Evolutionary conservation across 495 filamentous ascomycete genomes (phyloP), one percentile per base, ranked within the genome.

Genomic region (Collariella sp.): DNA sequence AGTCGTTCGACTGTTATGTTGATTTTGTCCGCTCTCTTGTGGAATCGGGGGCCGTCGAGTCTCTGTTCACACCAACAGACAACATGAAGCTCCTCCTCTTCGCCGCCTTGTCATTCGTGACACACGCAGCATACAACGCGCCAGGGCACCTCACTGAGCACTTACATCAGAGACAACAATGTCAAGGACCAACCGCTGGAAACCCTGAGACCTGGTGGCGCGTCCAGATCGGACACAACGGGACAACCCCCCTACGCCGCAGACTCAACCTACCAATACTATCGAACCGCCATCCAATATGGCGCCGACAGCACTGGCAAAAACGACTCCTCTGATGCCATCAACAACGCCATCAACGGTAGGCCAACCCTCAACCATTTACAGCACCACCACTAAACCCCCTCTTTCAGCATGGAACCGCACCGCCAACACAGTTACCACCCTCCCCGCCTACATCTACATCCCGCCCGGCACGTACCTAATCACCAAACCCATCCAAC

Each of bases 261-360:
- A 16, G 66, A 73, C 34, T 51, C 60, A 15, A 47, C 50, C 0
- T 84, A 80, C 48, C 69, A 77, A 2, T 76, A 83, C 0, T 83
- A 79, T 53, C 72, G 82, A 6, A 81, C 82, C 46, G 79, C 75
- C 0, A 73, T 76, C 45, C 65, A 75, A 34, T 84, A 79, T 60
- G 71, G 69, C 1, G 81, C 78, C 5, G 67, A 65, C 45, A 72
- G 69, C 29, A 69, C 78, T 22, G 76, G 77, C 3, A 66, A 78
- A 18, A 80, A 77, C 10, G 83, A 86, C 59, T 82, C 85, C 42
- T 84, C 83, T 13, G 76, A 65, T 40, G 83, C 83, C 7, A 83
- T 86, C 63, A 83, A 84, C 51, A 45, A 57, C 29, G 83, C 83
- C 15, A 83, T 85, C 26, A 71, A 69, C 46, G 74, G 72, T 63